Conservation (phyloP, 192 early-diverging fungal genomes). For the Mortierella alpina region DNA sequence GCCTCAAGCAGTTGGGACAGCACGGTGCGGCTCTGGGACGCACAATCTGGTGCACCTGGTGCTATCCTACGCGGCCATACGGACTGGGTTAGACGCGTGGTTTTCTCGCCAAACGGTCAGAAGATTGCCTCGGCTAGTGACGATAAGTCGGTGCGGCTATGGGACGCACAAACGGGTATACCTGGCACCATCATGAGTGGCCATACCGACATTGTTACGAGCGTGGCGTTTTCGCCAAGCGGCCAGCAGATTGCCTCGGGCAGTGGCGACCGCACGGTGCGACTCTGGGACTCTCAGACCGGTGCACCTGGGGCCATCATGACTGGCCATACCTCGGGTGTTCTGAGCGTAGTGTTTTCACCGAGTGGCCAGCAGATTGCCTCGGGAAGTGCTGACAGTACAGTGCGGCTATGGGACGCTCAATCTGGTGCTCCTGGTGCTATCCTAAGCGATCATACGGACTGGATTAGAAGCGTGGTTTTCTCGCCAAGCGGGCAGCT, state of each 20-base stretch:
- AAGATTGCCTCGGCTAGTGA: slow-evolving; percentile 6
- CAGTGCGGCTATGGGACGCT: too few relatives aligned
- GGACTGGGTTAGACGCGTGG: neutral
- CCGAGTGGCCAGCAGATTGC: neutral
- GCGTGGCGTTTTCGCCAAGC: slow-evolving; percentile 9
- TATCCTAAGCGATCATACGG: too few relatives aligned
- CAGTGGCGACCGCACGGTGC: slow-evolving; percentile 8
- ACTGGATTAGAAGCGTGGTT: too few relatives aligned
- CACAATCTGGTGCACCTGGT: slow-evolving; percentile 3
- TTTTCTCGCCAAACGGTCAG: slow-evolving; percentile 3
- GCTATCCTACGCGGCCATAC: neutral
- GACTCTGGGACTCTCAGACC: neutral
- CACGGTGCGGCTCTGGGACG: neutral
- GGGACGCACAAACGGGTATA: slow-evolving; percentile 6
- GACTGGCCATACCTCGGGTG: too few relatives aligned
- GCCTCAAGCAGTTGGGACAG: neutral
- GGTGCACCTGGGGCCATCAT: too few relatives aligned
- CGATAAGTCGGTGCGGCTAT: slow-evolving; percentile 14
- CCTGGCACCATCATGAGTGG: slow-evolving; percentile 3
- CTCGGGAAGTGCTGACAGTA: neutral
- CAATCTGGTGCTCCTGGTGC: too few relatives aligned
- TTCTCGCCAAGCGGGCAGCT: neutral
- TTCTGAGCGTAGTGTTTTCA: neutral
- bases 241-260: slow-evolving; percentile 13
- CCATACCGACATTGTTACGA: slow-evolving; percentile 6